Base-by-base conservation (phyloP, 2,329 filamentous ascomycete genomes). In the Penicillium sp. region DNA sequence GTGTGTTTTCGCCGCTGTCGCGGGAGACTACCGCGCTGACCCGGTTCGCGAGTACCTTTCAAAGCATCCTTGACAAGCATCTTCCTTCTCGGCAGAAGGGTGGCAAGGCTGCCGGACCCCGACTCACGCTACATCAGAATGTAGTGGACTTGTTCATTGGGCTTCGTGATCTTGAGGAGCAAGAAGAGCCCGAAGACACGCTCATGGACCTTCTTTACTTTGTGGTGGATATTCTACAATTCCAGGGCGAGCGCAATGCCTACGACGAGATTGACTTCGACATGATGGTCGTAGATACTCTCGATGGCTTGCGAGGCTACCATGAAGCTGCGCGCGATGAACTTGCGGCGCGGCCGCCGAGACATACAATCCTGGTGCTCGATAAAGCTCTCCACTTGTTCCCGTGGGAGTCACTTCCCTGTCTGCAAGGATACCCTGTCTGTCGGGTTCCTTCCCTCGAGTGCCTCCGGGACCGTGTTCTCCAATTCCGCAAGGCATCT, bases 221-320 rank as follows among this genome's bases (percentile, higher is more conserved):
- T 70, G 89, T 97, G 1, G 88, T 99, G 6, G 94, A 99, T 67
- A 92, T 97, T 50, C 80, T 99, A 3, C 94, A 97, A 71, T 97
- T 99, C 73, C 90, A 96, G 65, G 94, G 94, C 16, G 95, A 99
- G 75, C 85, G 87, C 46, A 99, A 97, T 69, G 94, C 95, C 0
- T 97, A 97, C 74, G 94, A 99, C 66, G 94, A 99, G 76, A 90
- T 99, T 60, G 93, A 97, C 73, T 96, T 97, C 69, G 94, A 99
- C 64, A 78, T 82, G 63, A 95, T 99, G 85, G 86, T 92, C 5
- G 82, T 97, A 38, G 92, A 96, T 65, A 90, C 90, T 0, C 83
- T 91, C 38, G 93, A 97, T 74, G 90, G 92, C 2, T 78, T 99
- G 26, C 85, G 87, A 48, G 83, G 85, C 1, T 97, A 97, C 69